phyloP scores from a whole-genome alignment of 2,329 filamentous ascomycete genomes.

The Cordyceps cicadae region DNA sequence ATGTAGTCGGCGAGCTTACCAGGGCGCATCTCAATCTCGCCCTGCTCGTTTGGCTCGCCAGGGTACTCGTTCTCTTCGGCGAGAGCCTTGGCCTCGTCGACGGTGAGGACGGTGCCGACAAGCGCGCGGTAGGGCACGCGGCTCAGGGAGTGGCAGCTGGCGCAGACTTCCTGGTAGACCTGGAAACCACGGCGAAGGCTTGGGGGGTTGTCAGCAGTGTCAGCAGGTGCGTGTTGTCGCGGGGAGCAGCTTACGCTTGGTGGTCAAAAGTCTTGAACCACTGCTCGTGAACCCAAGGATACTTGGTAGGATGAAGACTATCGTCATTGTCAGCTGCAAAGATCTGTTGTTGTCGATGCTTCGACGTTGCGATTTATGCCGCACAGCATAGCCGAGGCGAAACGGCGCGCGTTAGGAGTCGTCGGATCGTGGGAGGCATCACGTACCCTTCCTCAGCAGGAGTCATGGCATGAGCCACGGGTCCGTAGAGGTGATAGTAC shows the following conservation, averaged over 20 bases:
- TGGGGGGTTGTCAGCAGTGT: background rate
- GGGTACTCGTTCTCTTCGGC: constrained; percentile 99
- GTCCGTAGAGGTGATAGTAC: constrained; percentile 96
- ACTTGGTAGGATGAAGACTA: constrained; percentile 84
- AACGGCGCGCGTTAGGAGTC: background rate
- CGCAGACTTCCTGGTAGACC: constrained; percentile 97
- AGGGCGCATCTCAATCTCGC: constrained; percentile 95
- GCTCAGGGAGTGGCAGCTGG: constrained; percentile 91
- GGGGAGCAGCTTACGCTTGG: constrained; percentile 62
- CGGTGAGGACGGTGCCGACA: constrained; percentile 86
- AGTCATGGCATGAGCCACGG: constrained; percentile 79
- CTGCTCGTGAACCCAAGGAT: constrained; percentile 92
- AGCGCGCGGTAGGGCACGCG: constrained; percentile 89
- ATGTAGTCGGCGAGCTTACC: constrained; percentile 99
- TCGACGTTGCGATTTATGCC: constrained; percentile 10
- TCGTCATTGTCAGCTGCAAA: constrained; percentile 20
- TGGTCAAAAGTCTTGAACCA: constrained; percentile 96
- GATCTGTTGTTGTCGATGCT: background rate
- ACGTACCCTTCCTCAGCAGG: constrained; percentile 98
- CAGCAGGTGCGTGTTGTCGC: background rate
- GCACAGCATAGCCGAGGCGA: constrained; percentile 9
- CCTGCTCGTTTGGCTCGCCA: constrained; percentile 93
- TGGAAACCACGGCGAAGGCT: constrained; percentile 98
- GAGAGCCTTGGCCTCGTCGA: constrained; percentile 94
- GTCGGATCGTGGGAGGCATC: background rate